Evolutionary conservation across 345 rosid species (phyloP).

Genomic region (Carallia brachiata): DNA sequence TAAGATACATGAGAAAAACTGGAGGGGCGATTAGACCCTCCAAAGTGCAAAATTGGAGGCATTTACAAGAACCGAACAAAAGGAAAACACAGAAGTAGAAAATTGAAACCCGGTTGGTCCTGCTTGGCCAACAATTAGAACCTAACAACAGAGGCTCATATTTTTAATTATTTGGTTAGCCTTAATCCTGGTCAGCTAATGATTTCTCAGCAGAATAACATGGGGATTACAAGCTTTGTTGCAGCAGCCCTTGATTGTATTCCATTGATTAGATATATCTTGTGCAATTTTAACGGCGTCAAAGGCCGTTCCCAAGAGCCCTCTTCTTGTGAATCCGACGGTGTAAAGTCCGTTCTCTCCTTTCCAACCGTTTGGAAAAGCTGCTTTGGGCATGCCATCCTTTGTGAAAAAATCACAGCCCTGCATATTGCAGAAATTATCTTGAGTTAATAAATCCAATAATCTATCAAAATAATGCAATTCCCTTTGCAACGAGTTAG

Average conservation of each 20-base stretch:
- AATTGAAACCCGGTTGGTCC: slow-evolving; percentile 4
- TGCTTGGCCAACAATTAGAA: background rate
- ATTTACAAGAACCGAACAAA: slow-evolving; percentile 37
- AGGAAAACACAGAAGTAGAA: background rate
- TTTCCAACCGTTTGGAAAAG: slow-evolving; percentile 83
- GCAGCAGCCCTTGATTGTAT: slow-evolving; percentile 24
- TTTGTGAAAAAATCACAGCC: slow-evolving; percentile 62
- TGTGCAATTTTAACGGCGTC: slow-evolving; percentile 74
- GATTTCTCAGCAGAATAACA: slow-evolving; percentile 34
- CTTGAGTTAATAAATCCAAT: background rate
- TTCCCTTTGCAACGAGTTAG: too few species aligned
- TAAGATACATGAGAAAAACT: slow-evolving; percentile 19
- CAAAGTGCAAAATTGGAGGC: slow-evolving; percentile 34
- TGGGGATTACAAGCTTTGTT: slow-evolving; percentile 37
- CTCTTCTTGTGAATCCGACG: slow-evolving; percentile 86
- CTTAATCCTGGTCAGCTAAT: too few species aligned
- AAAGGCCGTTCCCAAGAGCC: slow-evolving; percentile 65
- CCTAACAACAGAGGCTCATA: background rate
- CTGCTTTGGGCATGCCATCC: slow-evolving; percentile 78
- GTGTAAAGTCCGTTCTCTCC: slow-evolving; percentile 72
- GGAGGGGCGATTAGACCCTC: slow-evolving; percentile 10
- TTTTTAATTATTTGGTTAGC: too few species aligned
- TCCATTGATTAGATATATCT: slow-evolving; percentile 62
- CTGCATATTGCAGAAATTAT: slow-evolving; percentile 23
- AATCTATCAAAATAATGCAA: too few species aligned